Conservation (phyloP, 257 asterid species). For the Nicotiana noctiflora region DNA sequence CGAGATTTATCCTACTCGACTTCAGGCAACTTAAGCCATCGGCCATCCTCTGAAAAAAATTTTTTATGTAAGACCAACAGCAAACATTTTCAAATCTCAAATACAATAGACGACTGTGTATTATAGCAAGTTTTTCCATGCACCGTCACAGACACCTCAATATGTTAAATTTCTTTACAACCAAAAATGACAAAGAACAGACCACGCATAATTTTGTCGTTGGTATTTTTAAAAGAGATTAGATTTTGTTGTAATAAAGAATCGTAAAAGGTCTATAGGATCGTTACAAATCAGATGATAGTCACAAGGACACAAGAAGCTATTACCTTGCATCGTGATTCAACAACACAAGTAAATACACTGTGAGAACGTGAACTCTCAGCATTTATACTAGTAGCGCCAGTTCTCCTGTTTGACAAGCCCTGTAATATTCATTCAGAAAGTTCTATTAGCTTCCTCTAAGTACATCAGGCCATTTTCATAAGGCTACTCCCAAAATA, state of each 20-base stretch:
- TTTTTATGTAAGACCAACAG: conserved; percentile 9
- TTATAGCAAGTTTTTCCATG: neutral
- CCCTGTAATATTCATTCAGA: conserved; percentile 49
- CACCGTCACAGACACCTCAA: neutral
- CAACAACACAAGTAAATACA: conserved; percentile 94
- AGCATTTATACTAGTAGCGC: conserved; percentile 85
- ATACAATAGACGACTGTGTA: neutral
- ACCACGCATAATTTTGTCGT: neutral
- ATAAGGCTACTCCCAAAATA: neutral
- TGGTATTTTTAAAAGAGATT: neutral
- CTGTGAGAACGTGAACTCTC: conserved; percentile 99
- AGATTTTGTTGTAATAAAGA: neutral
- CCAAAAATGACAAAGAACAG: neutral
- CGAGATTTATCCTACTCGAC: conserved; percentile 89
- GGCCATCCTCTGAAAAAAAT: conserved; percentile 53
- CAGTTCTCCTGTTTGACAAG: conserved; percentile 79
- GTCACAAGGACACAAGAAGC: conserved; percentile 2
- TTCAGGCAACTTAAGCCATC: conserved; percentile 83
- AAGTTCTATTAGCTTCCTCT: neutral
- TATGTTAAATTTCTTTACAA: neutral
- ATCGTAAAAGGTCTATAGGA: neutral
- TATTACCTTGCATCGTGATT: conserved; percentile 91
- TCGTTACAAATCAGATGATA: neutral
- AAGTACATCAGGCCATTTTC: neutral
- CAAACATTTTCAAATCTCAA: conserved; percentile 1